phyloP scores from a whole-genome alignment of 768 basidiomycete species.

The Cystofilobasidium ferigula region DNA sequence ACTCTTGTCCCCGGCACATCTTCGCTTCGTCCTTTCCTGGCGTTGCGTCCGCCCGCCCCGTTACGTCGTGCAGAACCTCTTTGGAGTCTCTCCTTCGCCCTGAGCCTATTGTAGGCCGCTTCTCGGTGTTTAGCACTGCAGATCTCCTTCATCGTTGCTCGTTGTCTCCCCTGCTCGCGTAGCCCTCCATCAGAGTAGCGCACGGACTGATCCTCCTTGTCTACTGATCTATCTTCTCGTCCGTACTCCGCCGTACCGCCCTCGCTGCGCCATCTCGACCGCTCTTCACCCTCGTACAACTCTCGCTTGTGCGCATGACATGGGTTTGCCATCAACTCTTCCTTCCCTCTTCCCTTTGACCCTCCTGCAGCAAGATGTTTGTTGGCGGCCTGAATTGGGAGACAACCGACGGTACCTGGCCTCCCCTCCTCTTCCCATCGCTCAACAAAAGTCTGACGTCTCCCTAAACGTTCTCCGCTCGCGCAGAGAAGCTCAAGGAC shows the following conservation, averaged over 20 bases:
- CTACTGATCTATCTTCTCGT: background rate
- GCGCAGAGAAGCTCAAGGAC: conserved; percentile 43
- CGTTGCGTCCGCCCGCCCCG: too few species aligned
- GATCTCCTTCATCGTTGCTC: background rate
- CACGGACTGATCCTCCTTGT: background rate
- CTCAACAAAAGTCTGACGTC: conserved; percentile 32
- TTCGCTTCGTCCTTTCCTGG: background rate
- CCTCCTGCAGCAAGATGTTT: conserved; percentile 91
- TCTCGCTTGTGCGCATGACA: background rate
- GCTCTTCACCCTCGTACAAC: too few species aligned
- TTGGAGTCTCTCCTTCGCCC: background rate
- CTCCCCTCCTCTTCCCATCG: conserved; percentile 30
- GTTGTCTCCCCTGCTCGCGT: background rate
- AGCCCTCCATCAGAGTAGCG: background rate
- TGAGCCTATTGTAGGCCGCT: background rate
- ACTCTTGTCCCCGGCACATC: background rate
- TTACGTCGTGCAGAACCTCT: too few species aligned
- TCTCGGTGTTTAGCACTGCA: background rate
- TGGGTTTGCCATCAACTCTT: background rate
- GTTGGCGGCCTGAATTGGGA: conserved; percentile 99
- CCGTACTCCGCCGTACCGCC: background rate
- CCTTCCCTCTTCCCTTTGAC: background rate
- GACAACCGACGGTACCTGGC: conserved; percentile 82
- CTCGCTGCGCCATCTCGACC: too few species aligned
- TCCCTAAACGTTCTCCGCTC: too few species aligned